These are phyloP conservation scores for Intubia oerlemansii DNA, from an alignment of 2,329 filamentous ascomycete species.

Conservation along the genomic window DNA sequence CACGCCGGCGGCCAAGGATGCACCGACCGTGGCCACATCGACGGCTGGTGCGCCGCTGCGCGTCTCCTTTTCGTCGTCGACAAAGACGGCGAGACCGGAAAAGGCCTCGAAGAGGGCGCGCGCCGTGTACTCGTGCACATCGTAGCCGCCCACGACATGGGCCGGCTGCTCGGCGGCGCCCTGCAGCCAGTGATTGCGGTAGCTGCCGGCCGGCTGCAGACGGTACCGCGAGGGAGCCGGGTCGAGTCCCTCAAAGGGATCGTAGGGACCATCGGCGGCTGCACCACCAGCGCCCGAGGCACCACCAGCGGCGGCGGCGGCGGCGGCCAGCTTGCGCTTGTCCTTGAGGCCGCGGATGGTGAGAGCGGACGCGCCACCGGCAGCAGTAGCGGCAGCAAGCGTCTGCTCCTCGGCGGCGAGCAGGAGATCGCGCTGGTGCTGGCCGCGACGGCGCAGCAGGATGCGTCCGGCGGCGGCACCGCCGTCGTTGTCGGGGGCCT, in stretches of 20 bases:
- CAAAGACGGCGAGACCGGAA: constrained; percentile 67
- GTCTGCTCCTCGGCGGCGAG: constrained; percentile 19
- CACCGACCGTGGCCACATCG: constrained; percentile 15
- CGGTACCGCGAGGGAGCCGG: constrained; percentile 49
- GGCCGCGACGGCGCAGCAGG: constrained; percentile 52
- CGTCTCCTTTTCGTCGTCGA: constrained; percentile 51
- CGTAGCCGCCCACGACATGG: constrained; percentile 63
- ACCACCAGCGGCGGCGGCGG: constrained; percentile 22
- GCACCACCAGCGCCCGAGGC: too few relatives aligned
- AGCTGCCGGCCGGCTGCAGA: constrained; percentile 38
- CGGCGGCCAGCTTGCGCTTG: constrained; percentile 17
- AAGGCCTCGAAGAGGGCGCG: constrained; percentile 77
- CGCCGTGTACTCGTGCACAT: constrained; percentile 59
- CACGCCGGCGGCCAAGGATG: constrained; percentile 12
- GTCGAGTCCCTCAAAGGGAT: constrained; percentile 63
- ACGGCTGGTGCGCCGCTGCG: constrained; percentile 11
- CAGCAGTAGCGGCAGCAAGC: constrained; percentile 8
- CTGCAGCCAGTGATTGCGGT: constrained; percentile 57
- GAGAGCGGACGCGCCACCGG: constrained; percentile 16
- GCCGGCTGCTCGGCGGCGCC: constrained; percentile 40
- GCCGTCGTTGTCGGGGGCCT: constrained; percentile 23
- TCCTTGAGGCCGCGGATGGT: constrained; percentile 68
- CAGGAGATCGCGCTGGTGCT: constrained; percentile 17
- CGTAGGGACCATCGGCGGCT: constrained; percentile 69
- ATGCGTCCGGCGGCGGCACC: constrained; percentile 30